These are phyloP conservation scores for Ceratocystis alfenasii DNA, from an alignment of 2,329 filamentous ascomycete species.

Conservation along the genomic window DNA sequence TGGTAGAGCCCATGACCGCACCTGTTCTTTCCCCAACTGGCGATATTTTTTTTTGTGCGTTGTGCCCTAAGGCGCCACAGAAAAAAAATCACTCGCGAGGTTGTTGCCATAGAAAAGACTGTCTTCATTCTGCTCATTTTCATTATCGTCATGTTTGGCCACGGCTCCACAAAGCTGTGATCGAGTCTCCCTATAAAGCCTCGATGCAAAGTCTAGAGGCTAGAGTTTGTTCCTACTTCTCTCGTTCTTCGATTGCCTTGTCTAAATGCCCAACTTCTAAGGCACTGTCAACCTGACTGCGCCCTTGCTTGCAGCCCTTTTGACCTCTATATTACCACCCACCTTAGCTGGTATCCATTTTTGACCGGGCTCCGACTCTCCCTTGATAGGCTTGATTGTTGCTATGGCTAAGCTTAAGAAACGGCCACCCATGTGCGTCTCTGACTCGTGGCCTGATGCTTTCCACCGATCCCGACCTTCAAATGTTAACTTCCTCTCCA, in stretches of 20 bases:
- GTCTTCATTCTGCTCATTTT: background rate
- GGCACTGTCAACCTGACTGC: no score
- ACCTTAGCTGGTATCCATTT: background rate
- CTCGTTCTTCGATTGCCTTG: background rate
- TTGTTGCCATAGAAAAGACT: background rate
- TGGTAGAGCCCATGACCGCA: background rate
- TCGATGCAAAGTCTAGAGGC: background rate
- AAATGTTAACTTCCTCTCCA: background rate
- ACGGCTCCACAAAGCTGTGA: background rate
- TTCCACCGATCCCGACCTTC: conserved; percentile 5
- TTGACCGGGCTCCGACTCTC: background rate
- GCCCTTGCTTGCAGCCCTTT: background rate
- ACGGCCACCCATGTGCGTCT: background rate
- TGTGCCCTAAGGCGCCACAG: background rate
- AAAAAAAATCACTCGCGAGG: background rate
- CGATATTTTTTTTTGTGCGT: background rate
- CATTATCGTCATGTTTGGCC: background rate
- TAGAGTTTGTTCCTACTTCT: background rate
- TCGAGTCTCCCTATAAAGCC: background rate
- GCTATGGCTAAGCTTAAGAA: background rate
- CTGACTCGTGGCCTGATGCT: conserved; percentile 4
- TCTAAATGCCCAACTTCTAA: background rate
- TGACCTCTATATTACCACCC: background rate
- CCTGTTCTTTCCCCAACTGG: background rate
- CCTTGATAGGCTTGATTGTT: background rate